Conservation (phyloP, 1,284 basidiomycete genomes). For the Tilletia indica region DNA sequence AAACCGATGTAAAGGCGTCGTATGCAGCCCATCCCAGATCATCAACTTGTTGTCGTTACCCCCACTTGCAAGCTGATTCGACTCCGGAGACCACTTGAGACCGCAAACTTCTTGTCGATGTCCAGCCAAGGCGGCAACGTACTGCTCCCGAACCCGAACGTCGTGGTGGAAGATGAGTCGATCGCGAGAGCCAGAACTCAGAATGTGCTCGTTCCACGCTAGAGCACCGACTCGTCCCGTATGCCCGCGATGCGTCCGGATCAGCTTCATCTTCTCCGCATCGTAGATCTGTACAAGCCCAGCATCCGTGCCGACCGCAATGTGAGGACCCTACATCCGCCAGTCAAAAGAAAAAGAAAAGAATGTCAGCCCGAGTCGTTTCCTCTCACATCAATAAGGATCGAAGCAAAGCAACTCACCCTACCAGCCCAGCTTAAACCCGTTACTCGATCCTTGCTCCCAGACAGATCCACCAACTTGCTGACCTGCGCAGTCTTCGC, state of each 20-base stretch:
- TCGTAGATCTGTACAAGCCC: conserved; percentile 93
- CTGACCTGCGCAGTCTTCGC: conserved; percentile 88
- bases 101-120: conserved; percentile 97
- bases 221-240: conserved; percentile 83
- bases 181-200: conserved; percentile 89
- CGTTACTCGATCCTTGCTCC: conserved; percentile 52
- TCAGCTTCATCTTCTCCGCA: conserved; percentile 72
- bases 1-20: conserved; percentile 80
- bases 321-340: conserved; percentile 59
- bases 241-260: conserved; percentile 82
- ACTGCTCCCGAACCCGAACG: conserved; percentile 70
- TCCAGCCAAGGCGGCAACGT: conserved; percentile 74
- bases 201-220: conserved; percentile 86
- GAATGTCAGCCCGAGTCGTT: conserved; percentile 19
- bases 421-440: conserved; percentile 75
- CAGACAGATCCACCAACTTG: conserved; percentile 78
- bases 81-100: conserved; percentile 80
- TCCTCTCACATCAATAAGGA: conserved; percentile 16
- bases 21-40: conserved; percentile 75
- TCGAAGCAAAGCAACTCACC: conserved; percentile 57
- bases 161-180: conserved; percentile 87
- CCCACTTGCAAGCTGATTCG: conserved; percentile 81
- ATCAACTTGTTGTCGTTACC: conserved; percentile 99
- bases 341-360: neutral
- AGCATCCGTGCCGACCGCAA: conserved; percentile 86